phyloP scores from a whole-genome alignment of 352 stramenopile genomes.

The Globisporangium splendens region DNA sequence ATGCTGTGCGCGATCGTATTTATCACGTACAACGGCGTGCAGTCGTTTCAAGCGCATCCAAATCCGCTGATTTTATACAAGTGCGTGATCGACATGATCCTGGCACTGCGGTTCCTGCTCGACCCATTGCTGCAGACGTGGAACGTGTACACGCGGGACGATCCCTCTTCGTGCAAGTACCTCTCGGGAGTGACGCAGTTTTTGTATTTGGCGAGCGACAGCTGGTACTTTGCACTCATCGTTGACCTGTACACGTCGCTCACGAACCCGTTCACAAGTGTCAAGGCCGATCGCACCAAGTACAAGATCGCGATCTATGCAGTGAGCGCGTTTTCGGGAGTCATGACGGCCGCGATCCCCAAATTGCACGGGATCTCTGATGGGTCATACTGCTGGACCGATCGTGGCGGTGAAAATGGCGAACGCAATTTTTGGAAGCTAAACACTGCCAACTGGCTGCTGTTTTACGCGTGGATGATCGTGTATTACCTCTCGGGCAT shows the following conservation, averaged over 20 bases:
- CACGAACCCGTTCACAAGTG: constrained; percentile 85
- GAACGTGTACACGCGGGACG: constrained; percentile 32
- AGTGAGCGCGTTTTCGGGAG: constrained; percentile 29
- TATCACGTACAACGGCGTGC: constrained; percentile 73
- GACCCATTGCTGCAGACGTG: constrained; percentile 57
- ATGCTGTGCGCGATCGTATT: constrained; percentile 67
- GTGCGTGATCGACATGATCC: constrained; percentile 65
- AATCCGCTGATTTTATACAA: constrained; percentile 87
- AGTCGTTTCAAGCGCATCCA: constrained; percentile 71
- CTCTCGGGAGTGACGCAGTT: constrained; percentile 77
- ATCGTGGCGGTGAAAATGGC: constrained; percentile 34
- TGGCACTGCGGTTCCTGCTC: constrained; percentile 69
- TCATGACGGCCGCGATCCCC: constrained; percentile 35
- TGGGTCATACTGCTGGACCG: constrained; percentile 79
- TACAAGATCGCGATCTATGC: constrained; percentile 68
- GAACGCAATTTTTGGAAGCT: constrained; percentile 67
- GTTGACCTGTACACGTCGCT: constrained; percentile 71
- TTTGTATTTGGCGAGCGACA: constrained; percentile 73
- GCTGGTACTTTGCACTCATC: constrained; percentile 82
- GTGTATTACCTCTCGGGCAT: constrained; percentile 79
- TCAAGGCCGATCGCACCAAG: constrained; percentile 50
- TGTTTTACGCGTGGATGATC: constrained; percentile 88
- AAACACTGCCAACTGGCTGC: constrained; percentile 67
- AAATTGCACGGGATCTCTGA: constrained; percentile 56
- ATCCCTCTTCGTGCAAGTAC: constrained; percentile 39